Base-by-base conservation (phyloP, 2,329 filamentous ascomycete species). In the Blumeria graminis region DNA sequence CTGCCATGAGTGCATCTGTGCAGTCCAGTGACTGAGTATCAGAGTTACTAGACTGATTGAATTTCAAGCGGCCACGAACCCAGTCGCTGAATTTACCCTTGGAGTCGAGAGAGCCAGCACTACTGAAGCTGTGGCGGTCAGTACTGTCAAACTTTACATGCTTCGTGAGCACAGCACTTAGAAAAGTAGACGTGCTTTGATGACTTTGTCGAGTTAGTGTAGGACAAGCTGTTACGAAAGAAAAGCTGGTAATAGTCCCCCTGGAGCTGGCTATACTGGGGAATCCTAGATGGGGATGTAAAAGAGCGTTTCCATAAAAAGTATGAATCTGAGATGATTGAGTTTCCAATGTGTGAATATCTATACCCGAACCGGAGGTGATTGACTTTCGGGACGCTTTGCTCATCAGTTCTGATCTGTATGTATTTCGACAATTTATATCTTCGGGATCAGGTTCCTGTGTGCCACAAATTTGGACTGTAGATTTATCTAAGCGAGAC, bases 311-410 rank as follows among this genome's bases (percentile, higher is more conserved):
- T 28, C 22, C 22, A 28, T 28, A 28, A 28, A 2, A 71, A 35
- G 66, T 71, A 16, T 81, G 77, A 58, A 92, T 75, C 63, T 93
- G 86, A 36, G 84, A 86, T 0, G 86, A 86, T 3, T 84, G 78
- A 1, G 76, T 75, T 63, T 82, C 81, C 4, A 93, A 73, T 0
- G 84, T 88, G 66, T 94, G 88, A 54, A 94, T 93, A 65, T 95
- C 90, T 67, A 94, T 82, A 1, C 87, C 88, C 0, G 82, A 79
- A 1, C 94, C 76, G 0, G 89, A 95, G 62, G 95, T 77, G 59
- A 95, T 81, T 16, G 86, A 94, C 66, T 95, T 89, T 62, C 94
- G 87, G 1, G 89, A 94, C 1, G 80, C 66, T 2, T 80, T 75
- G 35, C 83, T 81, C 43, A 78, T 83, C 3, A 89, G 68, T 1